Evolutionary conservation across 352 stramenopile species (phyloP).

Genomic region (Globisporangium radiosum): DNA sequence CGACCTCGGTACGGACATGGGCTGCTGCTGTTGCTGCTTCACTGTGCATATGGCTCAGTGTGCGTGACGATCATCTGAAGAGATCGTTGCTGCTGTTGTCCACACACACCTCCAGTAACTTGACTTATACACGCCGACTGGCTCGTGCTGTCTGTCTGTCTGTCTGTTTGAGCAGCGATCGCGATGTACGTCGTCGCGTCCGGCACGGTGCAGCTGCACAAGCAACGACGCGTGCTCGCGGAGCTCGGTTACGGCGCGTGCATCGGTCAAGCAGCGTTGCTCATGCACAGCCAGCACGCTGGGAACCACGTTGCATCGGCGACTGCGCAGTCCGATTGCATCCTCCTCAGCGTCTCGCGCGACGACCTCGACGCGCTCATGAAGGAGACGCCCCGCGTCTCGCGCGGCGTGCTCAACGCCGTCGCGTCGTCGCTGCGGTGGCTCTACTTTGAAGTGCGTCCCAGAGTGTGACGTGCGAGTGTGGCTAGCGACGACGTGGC

Average conservation of each 20-base stretch:
- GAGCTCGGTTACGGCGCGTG: conserved; percentile 67
- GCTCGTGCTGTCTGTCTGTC: too few species aligned
- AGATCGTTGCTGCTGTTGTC: not conserved
- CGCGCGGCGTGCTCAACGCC: conserved; percentile 69
- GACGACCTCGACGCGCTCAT: conserved; percentile 68
- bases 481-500: not conserved
- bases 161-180: conserved; percentile 29
- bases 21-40: too few species aligned
- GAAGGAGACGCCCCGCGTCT: conserved; percentile 59
- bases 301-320: conserved; percentile 68
- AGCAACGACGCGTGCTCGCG: conserved; percentile 54
- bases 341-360: conserved; percentile 66
- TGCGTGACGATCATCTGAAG: too few species aligned
- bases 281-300: conserved; percentile 55
- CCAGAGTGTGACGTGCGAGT: too few species aligned
- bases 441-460: conserved; percentile 70
- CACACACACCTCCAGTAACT: not conserved
- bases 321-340: conserved; percentile 60
- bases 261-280: conserved; percentile 65
- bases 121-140: too few species aligned
- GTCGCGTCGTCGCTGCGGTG: conserved; percentile 68
- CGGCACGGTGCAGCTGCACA: conserved; percentile 74
- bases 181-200: conserved; percentile 75
- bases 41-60: too few species aligned
- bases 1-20: conserved; percentile 34